Percentiles rank a stretch among this genome's conserved stretches.
Conservation (phyloP, 208 protist genomes). For the Acanthamoeba healyi region DNA sequence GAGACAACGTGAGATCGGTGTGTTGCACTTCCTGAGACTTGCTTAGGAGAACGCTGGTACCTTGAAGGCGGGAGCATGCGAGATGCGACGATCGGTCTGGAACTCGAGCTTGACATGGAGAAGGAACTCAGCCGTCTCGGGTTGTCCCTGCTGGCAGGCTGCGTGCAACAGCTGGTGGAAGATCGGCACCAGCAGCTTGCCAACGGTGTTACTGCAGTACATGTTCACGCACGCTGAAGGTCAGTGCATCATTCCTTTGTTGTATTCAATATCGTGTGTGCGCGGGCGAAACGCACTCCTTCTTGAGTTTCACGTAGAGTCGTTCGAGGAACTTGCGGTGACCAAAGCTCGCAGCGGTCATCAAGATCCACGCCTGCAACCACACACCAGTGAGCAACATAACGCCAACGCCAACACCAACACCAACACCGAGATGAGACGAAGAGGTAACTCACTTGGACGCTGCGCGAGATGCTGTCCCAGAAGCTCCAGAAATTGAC, state of each 20-base stretch:
- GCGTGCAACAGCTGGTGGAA: conserved; percentile 37
- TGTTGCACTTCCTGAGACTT: no score
- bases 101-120: not conserved
- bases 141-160: conserved; percentile 20
- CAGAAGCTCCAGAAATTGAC: conserved; percentile 35
- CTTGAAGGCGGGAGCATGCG: not conserved
- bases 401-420: no score
- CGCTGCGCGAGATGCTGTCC: not conserved
- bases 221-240: no score
- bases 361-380: conserved; percentile 41
- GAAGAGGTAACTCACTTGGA: not conserved
- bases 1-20: no score
- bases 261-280: not conserved
- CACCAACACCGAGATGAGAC: no score
- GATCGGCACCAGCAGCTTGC: conserved; percentile 34
- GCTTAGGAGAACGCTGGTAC: not conserved
- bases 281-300: not conserved
- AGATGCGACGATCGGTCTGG: not conserved
- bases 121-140: conserved; percentile 17
- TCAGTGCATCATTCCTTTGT: no score
- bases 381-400: not conserved
- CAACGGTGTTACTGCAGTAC: not conserved
- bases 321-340: conserved; percentile 36
- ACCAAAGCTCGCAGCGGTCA: conserved; percentile 43
- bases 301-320: conserved; percentile 4